These are phyloP conservation scores for Turritis glabra DNA, from an alignment of 345 rosid genomes.

Conservation along the genomic window DNA sequence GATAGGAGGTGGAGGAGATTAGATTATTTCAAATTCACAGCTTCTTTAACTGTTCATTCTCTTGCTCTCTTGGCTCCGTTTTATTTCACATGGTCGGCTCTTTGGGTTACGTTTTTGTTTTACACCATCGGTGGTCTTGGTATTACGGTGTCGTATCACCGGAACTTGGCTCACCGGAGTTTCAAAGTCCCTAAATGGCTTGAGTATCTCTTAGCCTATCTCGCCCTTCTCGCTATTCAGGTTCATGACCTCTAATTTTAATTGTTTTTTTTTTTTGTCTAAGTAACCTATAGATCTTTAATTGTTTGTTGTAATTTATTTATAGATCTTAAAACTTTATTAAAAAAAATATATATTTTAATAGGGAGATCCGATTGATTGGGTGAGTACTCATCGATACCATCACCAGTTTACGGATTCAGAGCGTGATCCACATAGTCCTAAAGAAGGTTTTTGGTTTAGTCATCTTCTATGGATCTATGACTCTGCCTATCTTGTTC, in stretches of 20 bases:
- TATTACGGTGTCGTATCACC: slow-evolving; percentile 72
- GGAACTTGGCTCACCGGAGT: slow-evolving; percentile 77
- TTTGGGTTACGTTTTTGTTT: slow-evolving; percentile 61
- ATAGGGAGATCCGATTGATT: slow-evolving; percentile 70
- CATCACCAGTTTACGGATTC: slow-evolving; percentile 88
- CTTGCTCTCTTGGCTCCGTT: slow-evolving; percentile 74
- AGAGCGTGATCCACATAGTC: slow-evolving; percentile 91
- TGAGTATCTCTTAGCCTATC: slow-evolving; percentile 79
- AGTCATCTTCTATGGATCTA: slow-evolving; percentile 86
- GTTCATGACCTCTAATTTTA: slow-evolving; percentile 11
- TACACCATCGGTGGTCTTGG: slow-evolving; percentile 70
- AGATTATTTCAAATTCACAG: slow-evolving; percentile 54
- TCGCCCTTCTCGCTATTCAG: slow-evolving; percentile 83
- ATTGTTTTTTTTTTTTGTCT: no score
- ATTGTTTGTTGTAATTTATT: neutral
- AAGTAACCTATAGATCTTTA: neutral
- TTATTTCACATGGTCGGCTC: slow-evolving; percentile 69
- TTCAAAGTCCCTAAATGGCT: slow-evolving; percentile 88
- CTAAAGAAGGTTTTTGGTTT: slow-evolving; percentile 91
- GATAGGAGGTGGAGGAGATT: slow-evolving; percentile 61
- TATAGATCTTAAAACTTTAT: neutral
- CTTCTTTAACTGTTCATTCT: slow-evolving; percentile 59
- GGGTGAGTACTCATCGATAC: slow-evolving; percentile 91
- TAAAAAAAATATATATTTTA: neutral
- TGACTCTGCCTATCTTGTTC: slow-evolving; percentile 47